Conservation (phyloP, 1,284 basidiomycete species). For the Cryptococcus sp. region DNA sequence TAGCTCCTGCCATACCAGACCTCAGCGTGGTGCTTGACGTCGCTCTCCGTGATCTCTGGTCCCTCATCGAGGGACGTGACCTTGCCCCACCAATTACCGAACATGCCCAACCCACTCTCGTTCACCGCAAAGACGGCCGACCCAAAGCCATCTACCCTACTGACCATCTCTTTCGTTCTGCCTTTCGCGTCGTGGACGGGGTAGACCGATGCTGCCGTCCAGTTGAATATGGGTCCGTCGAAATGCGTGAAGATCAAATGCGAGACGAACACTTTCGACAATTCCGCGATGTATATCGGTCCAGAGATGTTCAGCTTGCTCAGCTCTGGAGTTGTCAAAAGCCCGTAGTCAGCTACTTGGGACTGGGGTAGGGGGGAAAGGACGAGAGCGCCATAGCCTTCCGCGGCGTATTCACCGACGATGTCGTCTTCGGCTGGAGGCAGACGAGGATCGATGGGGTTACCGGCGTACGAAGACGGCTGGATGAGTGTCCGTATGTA, state of each 20-base stretch:
- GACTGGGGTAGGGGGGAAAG: not conserved
- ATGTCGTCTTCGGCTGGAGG: constrained; percentile 1
- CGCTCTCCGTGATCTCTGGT: constrained; percentile 5
- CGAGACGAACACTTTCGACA: constrained; percentile 20
- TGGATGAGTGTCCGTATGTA: constrained; percentile 5
- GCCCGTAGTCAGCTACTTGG: too few species aligned
- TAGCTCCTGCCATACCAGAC: constrained; percentile 24
- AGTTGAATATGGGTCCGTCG: constrained; percentile 24
- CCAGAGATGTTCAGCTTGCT: not conserved
- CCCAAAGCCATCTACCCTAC: not conserved
- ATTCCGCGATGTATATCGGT: constrained; percentile 11
- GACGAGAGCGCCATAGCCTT: constrained; percentile 21
- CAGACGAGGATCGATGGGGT: constrained; percentile 4
- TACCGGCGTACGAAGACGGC: not conserved
- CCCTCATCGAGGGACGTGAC: constrained; percentile 11
- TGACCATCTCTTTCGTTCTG: too few species aligned
- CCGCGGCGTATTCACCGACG: constrained; percentile 21
- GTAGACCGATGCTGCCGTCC: not conserved
- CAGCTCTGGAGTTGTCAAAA: too few species aligned
- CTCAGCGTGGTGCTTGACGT: constrained; percentile 24
- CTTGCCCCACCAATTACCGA: constrained; percentile 29
- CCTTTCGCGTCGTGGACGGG: not conserved
- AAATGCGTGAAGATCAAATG: constrained; percentile 31
- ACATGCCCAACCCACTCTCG: constrained; percentile 24
- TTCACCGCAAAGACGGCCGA: constrained; percentile 12